phyloP scores from a whole-genome alignment of 1,139 yeast genomes.

The Geotrichum fermentans region DNA sequence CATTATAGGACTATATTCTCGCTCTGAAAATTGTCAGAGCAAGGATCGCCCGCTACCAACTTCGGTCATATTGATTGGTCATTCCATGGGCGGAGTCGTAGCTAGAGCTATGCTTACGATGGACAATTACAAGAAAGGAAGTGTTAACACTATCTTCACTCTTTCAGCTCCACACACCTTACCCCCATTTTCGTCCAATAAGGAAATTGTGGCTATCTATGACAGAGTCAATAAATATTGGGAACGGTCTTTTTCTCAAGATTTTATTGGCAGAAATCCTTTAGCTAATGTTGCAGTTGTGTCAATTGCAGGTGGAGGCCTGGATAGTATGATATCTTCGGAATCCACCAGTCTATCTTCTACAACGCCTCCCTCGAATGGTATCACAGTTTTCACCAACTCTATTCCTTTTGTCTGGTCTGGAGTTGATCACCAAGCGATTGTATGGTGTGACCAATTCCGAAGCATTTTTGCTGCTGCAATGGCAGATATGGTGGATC shows the following conservation, averaged over 20 bases:
- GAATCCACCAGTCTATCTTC: conserved; percentile 69
- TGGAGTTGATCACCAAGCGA: conserved; percentile 79
- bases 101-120: conserved; percentile 72
- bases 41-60: conserved; percentile 41
- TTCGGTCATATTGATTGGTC: conserved; percentile 67
- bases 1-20: conserved; percentile 61
- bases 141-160: conserved; percentile 69
- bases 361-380: conserved; percentile 60
- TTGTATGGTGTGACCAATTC: conserved; percentile 84
- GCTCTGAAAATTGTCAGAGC: conserved; percentile 29
- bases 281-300: conserved; percentile 33
- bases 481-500: conserved; percentile 53
- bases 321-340: conserved; percentile 70
- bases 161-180: conserved; percentile 81
- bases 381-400: conserved; percentile 70
- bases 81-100: conserved; percentile 88
- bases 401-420: conserved; percentile 88
- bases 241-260: conserved; percentile 48
- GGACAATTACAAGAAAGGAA: conserved; percentile 57
- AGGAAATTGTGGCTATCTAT: conserved; percentile 64
- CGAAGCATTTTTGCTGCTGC: conserved; percentile 53
- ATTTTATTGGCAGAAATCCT: conserved; percentile 33
- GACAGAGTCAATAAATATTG: conserved; percentile 68
- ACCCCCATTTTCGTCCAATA: conserved; percentile 81
- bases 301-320: conserved; percentile 73